phyloP scores from a whole-genome alignment of 2,329 filamentous ascomycete genomes.

The Aplosporella prunicola region DNA sequence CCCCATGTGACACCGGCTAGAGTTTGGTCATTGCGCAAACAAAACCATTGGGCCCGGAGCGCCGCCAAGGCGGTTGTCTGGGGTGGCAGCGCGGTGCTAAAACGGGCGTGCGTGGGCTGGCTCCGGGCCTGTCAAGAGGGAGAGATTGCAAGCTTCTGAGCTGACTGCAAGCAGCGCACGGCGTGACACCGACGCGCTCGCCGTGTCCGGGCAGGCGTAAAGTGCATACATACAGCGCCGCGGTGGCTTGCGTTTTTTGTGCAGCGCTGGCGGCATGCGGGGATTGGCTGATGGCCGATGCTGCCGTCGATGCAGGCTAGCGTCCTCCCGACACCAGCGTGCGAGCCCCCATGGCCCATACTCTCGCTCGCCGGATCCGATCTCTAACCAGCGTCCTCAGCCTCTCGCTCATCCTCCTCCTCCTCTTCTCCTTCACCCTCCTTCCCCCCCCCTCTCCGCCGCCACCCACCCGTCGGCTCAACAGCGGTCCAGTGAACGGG shows the following conservation, averaged over 20 bases:
- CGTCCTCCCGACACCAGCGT: slow-evolving; percentile 5
- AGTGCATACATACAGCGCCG: too few species aligned
- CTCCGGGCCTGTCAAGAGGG: too few species aligned
- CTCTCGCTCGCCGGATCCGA: slow-evolving; percentile 12
- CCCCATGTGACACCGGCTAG: slow-evolving; percentile 4
- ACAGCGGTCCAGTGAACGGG: slow-evolving; percentile 12
- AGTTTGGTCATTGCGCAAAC: slow-evolving; percentile 1
- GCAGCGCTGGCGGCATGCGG: slow-evolving; percentile 9
- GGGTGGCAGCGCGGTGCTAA: slow-evolving; percentile 6
- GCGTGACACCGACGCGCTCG: too few species aligned
- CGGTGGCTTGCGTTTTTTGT: too few species aligned
- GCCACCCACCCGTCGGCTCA: slow-evolving; percentile 14
- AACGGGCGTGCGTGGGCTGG: slow-evolving; percentile 3
- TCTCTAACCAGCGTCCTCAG: slow-evolving; percentile 15
- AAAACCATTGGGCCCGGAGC: slow-evolving; percentile 2
- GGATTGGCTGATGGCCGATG: slow-evolving; percentile 13
- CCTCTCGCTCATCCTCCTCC: slow-evolving; percentile 20
- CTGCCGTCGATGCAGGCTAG: slow-evolving; percentile 11
- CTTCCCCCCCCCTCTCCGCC: slow-evolving; percentile 10
- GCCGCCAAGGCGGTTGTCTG: slow-evolving; percentile 4
- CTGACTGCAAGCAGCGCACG: too few species aligned
- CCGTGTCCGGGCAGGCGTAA: too few species aligned
- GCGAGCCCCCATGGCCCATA: slow-evolving; percentile 13
- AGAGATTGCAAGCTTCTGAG: too few species aligned
- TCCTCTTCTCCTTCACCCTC: slow-evolving; percentile 15